Evolutionary conservation across 83 land plant genomes (phyloP).

Genomic region (Picea mariana): DNA sequence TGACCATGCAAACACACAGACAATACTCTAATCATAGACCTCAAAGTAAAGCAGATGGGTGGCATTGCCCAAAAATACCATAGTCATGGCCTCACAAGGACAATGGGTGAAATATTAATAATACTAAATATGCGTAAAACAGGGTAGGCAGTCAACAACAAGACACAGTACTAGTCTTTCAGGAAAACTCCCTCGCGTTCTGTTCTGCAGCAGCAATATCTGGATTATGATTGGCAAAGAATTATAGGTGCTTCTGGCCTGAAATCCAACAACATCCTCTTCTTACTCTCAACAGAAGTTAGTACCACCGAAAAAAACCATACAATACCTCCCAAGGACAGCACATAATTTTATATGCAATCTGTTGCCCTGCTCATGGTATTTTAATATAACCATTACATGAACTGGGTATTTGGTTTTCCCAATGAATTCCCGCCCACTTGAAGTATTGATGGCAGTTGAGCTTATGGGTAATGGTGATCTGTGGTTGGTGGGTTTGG

Average conservation of each 20-base stretch:
- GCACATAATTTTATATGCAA: neutral
- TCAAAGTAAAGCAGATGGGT: neutral
- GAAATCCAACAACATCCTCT: conserved; percentile 7
- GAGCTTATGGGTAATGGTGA: conserved; percentile 8
- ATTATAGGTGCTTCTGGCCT: conserved; percentile 8
- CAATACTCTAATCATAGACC: conserved; percentile 4
- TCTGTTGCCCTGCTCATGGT: neutral
- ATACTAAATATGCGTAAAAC: conserved; percentile 10
- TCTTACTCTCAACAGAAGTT: conserved; percentile 1
- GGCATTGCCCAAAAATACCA: conserved; percentile 3
- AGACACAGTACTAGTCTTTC: conserved; percentile 10
- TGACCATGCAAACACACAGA: neutral
- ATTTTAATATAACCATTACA: neutral
- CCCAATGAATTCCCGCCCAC: conserved; percentile 2
- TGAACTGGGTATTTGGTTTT: conserved; percentile 1
- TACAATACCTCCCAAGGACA: conserved; percentile 8
- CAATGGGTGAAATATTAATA: neutral
- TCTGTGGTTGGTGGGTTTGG: neutral
- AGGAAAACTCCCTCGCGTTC: conserved; percentile 1
- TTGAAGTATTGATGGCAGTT: neutral
- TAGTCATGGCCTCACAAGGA: conserved; percentile 6
- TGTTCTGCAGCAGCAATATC: neutral
- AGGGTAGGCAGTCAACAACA: conserved; percentile 10
- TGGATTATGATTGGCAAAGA: conserved; percentile 14
- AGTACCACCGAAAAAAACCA: conserved; percentile 5